Evolutionary conservation across 148 eudicot genomes (phyloP).

Genomic region (Cornus florida): DNA sequence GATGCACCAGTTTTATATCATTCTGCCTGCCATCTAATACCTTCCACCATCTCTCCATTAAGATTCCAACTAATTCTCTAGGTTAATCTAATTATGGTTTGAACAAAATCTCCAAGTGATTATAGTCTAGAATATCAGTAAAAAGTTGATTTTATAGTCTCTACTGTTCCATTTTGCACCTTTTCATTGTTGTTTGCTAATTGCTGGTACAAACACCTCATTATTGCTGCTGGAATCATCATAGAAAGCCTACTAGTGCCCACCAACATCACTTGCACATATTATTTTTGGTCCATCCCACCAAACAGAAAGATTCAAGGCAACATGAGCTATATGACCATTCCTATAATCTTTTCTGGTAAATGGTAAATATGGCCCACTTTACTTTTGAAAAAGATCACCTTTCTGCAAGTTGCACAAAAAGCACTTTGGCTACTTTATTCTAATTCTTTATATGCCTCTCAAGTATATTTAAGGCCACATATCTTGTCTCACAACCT

Average conservation of each 20-base stretch:
- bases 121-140: not conserved
- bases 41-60: not conserved
- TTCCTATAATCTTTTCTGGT: conserved; percentile 23
- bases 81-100: not conserved
- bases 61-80: not conserved
- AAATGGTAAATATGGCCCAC: conserved; percentile 41
- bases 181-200: not conserved
- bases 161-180: not conserved
- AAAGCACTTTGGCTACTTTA: conserved; percentile 32
- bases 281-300: not conserved
- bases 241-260: conserved; percentile 15
- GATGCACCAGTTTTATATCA: not conserved
- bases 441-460: conserved; percentile 27
- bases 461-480: conserved; percentile 20
- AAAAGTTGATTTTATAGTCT: not conserved
- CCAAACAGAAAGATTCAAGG: not conserved
- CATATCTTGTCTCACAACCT: conserved; percentile 8
- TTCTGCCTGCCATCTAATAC: not conserved
- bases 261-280: conserved; percentile 28
- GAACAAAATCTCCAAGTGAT: not conserved
- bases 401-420: conserved; percentile 35
- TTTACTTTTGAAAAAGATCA: conserved; percentile 19
- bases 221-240: conserved; percentile 13
- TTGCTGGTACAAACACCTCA: conserved; percentile 9
- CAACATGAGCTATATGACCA: conserved; percentile 20